phyloP scores from a whole-genome alignment of 805 yeast species.

The Zygosaccharomyces gambellarensis region DNA sequence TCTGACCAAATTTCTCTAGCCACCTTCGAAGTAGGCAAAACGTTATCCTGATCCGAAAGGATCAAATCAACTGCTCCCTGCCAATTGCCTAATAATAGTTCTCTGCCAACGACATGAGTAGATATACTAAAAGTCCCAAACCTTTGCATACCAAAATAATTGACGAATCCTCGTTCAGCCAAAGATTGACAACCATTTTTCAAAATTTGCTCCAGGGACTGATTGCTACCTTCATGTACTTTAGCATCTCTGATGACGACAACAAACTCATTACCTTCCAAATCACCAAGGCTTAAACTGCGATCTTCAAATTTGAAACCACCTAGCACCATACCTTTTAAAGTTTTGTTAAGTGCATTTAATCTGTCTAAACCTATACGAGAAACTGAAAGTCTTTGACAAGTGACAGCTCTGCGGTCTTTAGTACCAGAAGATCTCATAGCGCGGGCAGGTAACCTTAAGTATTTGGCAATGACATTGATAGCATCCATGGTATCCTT shows the following conservation, averaged over 20 bases:
- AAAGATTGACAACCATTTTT: slow-evolving; percentile 53
- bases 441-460: slow-evolving; percentile 66
- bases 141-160: slow-evolving; percentile 97
- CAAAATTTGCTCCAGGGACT: slow-evolving; percentile 44
- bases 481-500: slow-evolving; percentile 98
- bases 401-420: slow-evolving; percentile 93
- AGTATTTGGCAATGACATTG: slow-evolving; percentile 60
- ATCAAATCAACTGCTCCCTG: slow-evolving; percentile 72
- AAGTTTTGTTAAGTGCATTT: slow-evolving; percentile 65
- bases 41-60: slow-evolving; percentile 79
- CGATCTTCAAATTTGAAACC: slow-evolving; percentile 63
- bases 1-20: slow-evolving; percentile 80
- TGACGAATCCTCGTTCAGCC: slow-evolving; percentile 70
- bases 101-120: slow-evolving; percentile 79
- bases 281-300: slow-evolving; percentile 71
- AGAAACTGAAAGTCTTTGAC: slow-evolving; percentile 70
- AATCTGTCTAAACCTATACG: slow-evolving; percentile 70
- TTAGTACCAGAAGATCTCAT: slow-evolving; percentile 92
- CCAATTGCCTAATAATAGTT: slow-evolving; percentile 70
- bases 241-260: slow-evolving; percentile 77
- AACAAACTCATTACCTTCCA: slow-evolving; percentile 82
- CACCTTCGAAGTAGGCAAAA: slow-evolving; percentile 74
- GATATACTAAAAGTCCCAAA: slow-evolving; percentile 94
- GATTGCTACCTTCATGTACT: slow-evolving; percentile 30
- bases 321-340: slow-evolving; percentile 77